Conservation (phyloP, 73 alveolate species). For the Paramecium pentaurelia region DNA sequence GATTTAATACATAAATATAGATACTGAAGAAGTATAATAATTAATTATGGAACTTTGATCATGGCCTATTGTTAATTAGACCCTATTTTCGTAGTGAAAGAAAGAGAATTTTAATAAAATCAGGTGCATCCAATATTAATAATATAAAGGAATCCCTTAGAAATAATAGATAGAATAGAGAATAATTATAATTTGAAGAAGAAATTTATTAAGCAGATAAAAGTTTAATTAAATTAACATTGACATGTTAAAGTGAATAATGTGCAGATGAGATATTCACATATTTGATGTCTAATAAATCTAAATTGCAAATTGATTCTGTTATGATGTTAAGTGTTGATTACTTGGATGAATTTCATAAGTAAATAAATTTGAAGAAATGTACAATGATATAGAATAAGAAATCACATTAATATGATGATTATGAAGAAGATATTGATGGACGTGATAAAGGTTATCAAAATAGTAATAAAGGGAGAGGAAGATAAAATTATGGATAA, state of each 20-base stretch:
- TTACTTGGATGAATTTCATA: background rate
- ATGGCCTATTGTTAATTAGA: background rate
- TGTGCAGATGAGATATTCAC: background rate
- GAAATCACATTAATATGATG: background rate
- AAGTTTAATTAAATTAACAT: background rate
- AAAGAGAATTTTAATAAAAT: background rate
- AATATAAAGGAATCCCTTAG: background rate
- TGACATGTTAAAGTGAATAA: background rate
- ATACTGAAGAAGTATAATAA: background rate
- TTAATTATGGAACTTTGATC: background rate
- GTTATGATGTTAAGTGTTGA: slow-evolving; percentile 1
- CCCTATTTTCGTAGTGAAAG: background rate
- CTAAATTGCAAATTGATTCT: background rate
- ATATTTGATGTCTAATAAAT: background rate
- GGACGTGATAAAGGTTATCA: background rate
- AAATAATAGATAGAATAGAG: background rate
- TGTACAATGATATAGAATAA: background rate
- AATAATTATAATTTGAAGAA: background rate
- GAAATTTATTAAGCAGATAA: background rate
- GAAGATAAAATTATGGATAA: background rate
- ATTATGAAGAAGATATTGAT: background rate
- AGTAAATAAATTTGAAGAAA: background rate
- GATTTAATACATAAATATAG: background rate
- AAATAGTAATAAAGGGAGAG: background rate
- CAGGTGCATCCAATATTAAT: background rate